Conservation (phyloP, 2,329 filamentous ascomycete species). For the Sarocladium strictum region DNA sequence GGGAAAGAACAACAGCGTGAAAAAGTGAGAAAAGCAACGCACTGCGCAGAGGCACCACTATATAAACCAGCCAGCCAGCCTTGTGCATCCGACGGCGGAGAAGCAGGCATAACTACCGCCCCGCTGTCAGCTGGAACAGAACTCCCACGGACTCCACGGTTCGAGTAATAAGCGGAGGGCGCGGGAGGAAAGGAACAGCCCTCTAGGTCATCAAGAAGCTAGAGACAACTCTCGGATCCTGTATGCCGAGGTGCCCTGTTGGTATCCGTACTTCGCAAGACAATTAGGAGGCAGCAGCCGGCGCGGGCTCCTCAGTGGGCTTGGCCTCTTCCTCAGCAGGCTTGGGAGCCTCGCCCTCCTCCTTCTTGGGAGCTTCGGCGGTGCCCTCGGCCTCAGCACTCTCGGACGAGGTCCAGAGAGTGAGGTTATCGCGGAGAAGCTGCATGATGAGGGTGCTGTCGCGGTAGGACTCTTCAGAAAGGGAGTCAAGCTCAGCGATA, state of each 20-base stretch:
- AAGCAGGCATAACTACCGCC: background rate
- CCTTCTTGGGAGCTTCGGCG: conserved; percentile 53
- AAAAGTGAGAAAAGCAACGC: conserved; percentile 10
- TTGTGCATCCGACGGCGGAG: conserved; percentile 1
- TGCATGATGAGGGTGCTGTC: conserved; percentile 99
- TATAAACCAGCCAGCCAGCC: conserved; percentile 13
- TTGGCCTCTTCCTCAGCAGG: conserved; percentile 38
- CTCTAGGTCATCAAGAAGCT: conserved; percentile 9
- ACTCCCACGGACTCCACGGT: conserved; percentile 9
- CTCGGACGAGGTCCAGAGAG: conserved; percentile 95
- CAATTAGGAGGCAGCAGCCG: conserved; percentile 49
- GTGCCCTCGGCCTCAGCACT: conserved; percentile 69
- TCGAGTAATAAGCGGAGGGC: background rate
- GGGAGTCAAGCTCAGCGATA: conserved; percentile 95
- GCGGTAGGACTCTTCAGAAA: conserved; percentile 97
- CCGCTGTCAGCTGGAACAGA: conserved; percentile 5
- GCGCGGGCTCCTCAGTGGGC: conserved; percentile 33
- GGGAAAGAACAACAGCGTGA: conserved; percentile 6
- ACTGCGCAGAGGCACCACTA: conserved; percentile 12
- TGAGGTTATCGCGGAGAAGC: conserved; percentile 95
- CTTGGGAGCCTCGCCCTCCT: conserved; percentile 45
- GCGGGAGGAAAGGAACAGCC: conserved; percentile 15
- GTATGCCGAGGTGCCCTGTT: conserved; percentile 29
- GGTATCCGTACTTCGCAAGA: conserved; percentile 25
- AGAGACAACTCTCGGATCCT: conserved; percentile 26